These are phyloP conservation scores for Hyparrhenia diplandra DNA, from an alignment of 176 grass and related monocot species.

Conservation along the genomic window DNA sequence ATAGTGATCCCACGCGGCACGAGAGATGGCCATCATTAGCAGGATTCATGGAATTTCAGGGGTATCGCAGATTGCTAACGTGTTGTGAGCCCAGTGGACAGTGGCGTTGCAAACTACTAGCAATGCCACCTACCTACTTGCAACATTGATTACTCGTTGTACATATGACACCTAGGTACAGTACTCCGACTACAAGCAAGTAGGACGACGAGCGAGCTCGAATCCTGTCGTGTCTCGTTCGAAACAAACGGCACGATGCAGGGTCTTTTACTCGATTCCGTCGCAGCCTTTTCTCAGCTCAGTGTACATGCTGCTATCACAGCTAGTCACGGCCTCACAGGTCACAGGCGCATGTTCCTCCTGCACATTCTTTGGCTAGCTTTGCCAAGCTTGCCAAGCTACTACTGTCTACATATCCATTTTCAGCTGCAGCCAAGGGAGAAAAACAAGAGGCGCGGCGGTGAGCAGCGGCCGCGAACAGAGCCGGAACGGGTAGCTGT, in stretches of 20 bases:
- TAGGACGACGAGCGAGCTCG: not conserved
- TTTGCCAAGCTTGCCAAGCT: not conserved
- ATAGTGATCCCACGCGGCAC: constrained; percentile 45
- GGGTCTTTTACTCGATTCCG: constrained; percentile 19
- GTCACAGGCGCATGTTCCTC: not conserved
- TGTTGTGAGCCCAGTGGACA: no score
- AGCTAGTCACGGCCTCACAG: no score
- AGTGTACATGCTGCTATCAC: not conserved
- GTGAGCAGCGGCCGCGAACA: not conserved
- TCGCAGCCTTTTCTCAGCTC: not conserved
- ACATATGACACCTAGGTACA: not conserved
- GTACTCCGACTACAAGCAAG: not conserved
- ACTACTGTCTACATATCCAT: not conserved
- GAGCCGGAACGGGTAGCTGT: not conserved
- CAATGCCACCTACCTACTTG: not conserved
- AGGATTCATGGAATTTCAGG: not conserved
- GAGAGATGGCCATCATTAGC: constrained; percentile 50
- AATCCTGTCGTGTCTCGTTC: not conserved
- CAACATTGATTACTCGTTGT: not conserved
- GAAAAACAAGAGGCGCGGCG: not conserved
- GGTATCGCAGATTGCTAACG: not conserved
- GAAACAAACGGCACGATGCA: constrained; percentile 1
- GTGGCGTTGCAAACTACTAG: not conserved
- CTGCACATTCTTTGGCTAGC: not conserved
- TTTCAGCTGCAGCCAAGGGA: not conserved